Percentiles rank a stretch among this genome's conserved stretches.
These are phyloP conservation scores for Eucommia ulmoides DNA, from an alignment of 257 asterid genomes.

Conservation along the genomic window DNA sequence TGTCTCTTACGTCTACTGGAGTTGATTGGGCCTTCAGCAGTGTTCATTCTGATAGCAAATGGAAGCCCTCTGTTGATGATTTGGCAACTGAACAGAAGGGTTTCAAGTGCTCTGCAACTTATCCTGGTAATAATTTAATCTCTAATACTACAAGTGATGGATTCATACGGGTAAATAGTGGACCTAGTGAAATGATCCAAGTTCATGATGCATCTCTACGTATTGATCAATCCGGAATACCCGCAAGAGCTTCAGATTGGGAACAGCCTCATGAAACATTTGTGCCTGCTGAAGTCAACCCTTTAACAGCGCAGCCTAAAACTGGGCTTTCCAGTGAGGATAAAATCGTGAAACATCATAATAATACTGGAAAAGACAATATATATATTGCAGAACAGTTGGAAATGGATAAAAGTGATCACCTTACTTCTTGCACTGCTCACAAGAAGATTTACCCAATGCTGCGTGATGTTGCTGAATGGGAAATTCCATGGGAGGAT, in stretches of 20 bases:
- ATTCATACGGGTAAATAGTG: constrained; percentile 13
- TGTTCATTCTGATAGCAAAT: constrained; percentile 11
- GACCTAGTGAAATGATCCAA: constrained; percentile 22
- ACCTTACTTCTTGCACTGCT: constrained; percentile 13
- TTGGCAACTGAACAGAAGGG: constrained; percentile 21
- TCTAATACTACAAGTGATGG: constrained; percentile 24
- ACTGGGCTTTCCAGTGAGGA: neutral
- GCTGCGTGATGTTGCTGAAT: constrained; percentile 65
- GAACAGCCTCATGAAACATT: no score
- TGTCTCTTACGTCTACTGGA: constrained; percentile 26
- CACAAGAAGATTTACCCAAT: constrained; percentile 44
- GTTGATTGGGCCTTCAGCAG: constrained; percentile 24
- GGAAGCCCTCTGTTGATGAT: constrained; percentile 21
- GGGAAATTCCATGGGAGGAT: constrained; percentile 92
- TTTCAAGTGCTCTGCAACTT: constrained; percentile 5
- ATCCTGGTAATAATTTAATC: no score
- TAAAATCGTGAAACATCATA: neutral
- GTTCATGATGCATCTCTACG: constrained; percentile 12
- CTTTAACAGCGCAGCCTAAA: neutral
- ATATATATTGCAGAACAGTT: constrained; percentile 10
- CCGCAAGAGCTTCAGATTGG: constrained; percentile 1
- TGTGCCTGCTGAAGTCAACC: no score
- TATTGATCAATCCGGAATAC: constrained; percentile 15
- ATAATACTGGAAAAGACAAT: constrained; percentile 12
- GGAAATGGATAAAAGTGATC: neutral